phyloP scores from a whole-genome alignment of 805 yeast species.

The Torulaspora indica region DNA sequence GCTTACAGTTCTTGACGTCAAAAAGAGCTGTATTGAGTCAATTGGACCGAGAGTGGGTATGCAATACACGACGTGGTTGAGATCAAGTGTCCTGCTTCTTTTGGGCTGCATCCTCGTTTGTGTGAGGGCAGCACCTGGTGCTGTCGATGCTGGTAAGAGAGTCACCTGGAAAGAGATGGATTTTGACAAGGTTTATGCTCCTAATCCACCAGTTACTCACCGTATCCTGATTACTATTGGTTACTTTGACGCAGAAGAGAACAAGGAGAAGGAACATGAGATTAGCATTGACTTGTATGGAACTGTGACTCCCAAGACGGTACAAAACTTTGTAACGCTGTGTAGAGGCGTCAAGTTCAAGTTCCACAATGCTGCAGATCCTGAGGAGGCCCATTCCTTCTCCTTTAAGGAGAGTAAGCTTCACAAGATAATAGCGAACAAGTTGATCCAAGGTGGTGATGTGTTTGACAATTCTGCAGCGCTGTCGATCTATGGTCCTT shows the following conservation, averaged over 20 bases:
- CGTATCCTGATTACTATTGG: constrained; percentile 27
- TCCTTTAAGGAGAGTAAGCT: constrained; percentile 58
- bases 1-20: not conserved
- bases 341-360: constrained; percentile 42
- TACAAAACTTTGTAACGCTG: constrained; percentile 50
- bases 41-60: not conserved
- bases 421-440: constrained; percentile 68
- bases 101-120: constrained; percentile 4
- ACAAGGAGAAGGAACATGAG: constrained; percentile 19
- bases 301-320: constrained; percentile 58
- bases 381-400: constrained; percentile 25
- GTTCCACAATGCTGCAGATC: constrained; percentile 25
- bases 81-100: not conserved
- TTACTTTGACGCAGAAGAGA: constrained; percentile 21
- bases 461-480: constrained; percentile 77
- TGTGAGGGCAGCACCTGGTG: constrained; percentile 6
- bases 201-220: constrained; percentile 36
- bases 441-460: constrained; percentile 89
- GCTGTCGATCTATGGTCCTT: constrained; percentile 67
- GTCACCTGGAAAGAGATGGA: constrained; percentile 13
- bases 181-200: constrained; percentile 22
- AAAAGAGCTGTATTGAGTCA: not conserved
- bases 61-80: constrained; percentile 1
- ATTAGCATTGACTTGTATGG: constrained; percentile 63
- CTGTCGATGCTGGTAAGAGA: constrained; percentile 6